Evolutionary conservation across 1,284 basidiomycete species (phyloP).

Genomic region (Tetrapyrgos nigripes): DNA sequence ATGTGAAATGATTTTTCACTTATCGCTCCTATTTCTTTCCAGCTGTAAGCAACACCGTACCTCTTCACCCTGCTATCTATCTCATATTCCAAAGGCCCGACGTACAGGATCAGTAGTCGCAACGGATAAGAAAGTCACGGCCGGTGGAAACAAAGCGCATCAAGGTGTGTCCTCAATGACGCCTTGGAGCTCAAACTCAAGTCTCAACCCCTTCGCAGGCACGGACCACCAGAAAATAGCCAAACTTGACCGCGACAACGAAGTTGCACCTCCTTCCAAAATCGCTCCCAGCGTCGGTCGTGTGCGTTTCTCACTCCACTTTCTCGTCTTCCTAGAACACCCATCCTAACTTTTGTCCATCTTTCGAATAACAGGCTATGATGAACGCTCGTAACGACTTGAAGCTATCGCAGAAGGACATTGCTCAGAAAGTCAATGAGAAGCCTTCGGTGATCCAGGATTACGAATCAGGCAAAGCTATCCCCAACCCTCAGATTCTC

Average conservation of each 20-base stretch:
- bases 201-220: too few relatives aligned
- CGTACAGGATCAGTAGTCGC: conserved; percentile 74
- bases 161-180: conserved; percentile 67
- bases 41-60: conserved; percentile 52
- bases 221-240: conserved; percentile 95
- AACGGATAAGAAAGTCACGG: conserved; percentile 78
- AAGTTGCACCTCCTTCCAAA: conserved; percentile 94
- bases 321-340: not conserved
- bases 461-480: conserved; percentile 89
- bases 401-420: conserved; percentile 89
- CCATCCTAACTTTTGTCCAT: conserved; percentile 3
- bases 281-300: conserved; percentile 83
- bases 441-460: conserved; percentile 89
- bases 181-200: too few relatives aligned
- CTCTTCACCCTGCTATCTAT: not conserved
- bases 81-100: conserved; percentile 57
- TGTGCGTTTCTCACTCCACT: conserved; percentile 46
- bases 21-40: conserved; percentile 11
- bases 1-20: conserved; percentile 7
- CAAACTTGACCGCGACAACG: conserved; percentile 94
- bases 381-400: conserved; percentile 82
- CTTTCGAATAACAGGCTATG: conserved; percentile 66
- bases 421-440: conserved; percentile 93
- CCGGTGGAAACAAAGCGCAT: conserved; percentile 76
- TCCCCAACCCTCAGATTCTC: conserved; percentile 90